Evolutionary conservation across 495 filamentous ascomycete species (phyloP), one percentile per base, ranked within the genome.

Genomic region (Eremomyces bilateralis): DNA sequence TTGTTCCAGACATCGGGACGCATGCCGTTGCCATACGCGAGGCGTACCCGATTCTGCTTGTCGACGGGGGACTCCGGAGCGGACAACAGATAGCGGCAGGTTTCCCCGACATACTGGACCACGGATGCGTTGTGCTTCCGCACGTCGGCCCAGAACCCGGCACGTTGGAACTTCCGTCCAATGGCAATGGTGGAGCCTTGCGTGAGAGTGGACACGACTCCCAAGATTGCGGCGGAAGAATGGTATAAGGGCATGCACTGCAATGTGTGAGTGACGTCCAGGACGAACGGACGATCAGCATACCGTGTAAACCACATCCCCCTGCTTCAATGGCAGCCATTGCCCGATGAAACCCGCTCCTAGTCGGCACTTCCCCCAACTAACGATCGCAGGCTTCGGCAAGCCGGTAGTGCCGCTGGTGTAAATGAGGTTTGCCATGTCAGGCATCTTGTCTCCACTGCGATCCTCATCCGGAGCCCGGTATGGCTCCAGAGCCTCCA

Each of bases 61-160:
- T 95, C 88, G 22, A 82, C 59, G 43, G 3, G 73, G 68, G 18
- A 66, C 50, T 77, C 65, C 1, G 80, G 69, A 0, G 73, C 69
- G 0, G 78, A 61, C 25, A 94, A 64, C 12, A 97, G 67, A 51
- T 97, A 97, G 1, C 88, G 74, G 39, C 82, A 80, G 0, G 80
- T 93, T 50, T 97, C 88, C 21, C 88, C 88, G 6, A 97, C 85
- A 43, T 97, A 97, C 46, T 94, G 88, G 40, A 95, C 75, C 15
- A 80, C 60, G 0, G 80, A 92, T 19, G 85, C 75, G 16, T 76
- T 51, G 22, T 67, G 68, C 18, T 66, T 62, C 5, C 77, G 69
- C 16, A 76, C 73, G 36, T 91, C 80, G 19, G 67, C 62, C 73
- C 80, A 90, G 56, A 92, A 95, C 1, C 62, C 76, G 21, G 64